phyloP scores from a whole-genome alignment of 371 early-diverging fungal species.

The Haplosporangium sp. region DNA sequence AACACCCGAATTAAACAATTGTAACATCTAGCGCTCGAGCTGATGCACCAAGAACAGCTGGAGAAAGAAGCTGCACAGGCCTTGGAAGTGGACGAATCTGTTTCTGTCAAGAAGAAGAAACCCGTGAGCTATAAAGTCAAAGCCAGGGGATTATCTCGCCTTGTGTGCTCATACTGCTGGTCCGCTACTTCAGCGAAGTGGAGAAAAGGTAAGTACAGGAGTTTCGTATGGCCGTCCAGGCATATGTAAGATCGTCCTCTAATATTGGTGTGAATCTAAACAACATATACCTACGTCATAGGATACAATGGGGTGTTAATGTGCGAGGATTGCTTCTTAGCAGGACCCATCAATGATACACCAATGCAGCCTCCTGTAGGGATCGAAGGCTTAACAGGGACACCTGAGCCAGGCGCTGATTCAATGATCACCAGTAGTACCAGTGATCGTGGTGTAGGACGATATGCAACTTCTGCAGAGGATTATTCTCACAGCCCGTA shows the following conservation, averaged over 20 bases:
- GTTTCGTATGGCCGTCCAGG: neutral
- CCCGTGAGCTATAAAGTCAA: constrained; percentile 36
- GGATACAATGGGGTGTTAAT: constrained; percentile 87
- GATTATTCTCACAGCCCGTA: constrained; percentile 86
- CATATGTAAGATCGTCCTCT: neutral
- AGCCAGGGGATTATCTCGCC: constrained; percentile 26
- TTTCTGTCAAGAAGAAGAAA: constrained; percentile 30
- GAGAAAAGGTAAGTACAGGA: constrained; percentile 56
- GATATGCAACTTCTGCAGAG: constrained; percentile 73
- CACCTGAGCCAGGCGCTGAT: neutral
- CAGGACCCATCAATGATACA: constrained; percentile 62
- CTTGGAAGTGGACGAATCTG: constrained; percentile 57
- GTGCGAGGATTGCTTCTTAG: constrained; percentile 83
- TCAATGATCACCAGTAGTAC: neutral
- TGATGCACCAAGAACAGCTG: constrained; percentile 43
- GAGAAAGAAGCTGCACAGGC: constrained; percentile 65
- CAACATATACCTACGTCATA: constrained; percentile 16
- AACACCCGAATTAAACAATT: no score
- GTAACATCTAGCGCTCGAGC: constrained; percentile 36
- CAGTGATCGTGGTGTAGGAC: constrained; percentile 18
- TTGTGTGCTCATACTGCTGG: constrained; percentile 61
- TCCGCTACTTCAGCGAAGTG: constrained; percentile 57
- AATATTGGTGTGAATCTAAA: neutral
- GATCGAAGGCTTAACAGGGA: constrained; percentile 35
- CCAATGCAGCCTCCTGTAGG: constrained; percentile 24